Conservation (phyloP, 805 yeast genomes). For the Nakazawaea wyomingensis region DNA sequence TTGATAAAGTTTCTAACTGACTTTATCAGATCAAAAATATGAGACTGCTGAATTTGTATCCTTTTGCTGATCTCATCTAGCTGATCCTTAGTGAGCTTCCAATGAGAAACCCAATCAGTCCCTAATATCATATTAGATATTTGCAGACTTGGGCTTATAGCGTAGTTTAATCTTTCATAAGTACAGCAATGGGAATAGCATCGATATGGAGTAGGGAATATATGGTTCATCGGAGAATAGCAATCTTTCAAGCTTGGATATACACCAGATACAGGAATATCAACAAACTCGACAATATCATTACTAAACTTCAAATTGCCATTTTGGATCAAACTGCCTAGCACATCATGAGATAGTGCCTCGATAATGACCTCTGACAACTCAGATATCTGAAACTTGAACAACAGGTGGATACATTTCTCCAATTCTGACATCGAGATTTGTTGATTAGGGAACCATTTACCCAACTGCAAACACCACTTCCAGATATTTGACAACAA, state of each 20-base stretch:
- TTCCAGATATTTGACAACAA: slow-evolving; percentile 42
- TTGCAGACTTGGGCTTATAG: slow-evolving; percentile 18
- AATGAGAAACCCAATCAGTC: slow-evolving; percentile 61
- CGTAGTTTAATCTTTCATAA: slow-evolving; percentile 17
- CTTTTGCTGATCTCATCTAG: slow-evolving; percentile 44
- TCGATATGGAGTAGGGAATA: slow-evolving; percentile 11
- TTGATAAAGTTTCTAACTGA: slow-evolving; percentile 67
- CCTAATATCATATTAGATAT: slow-evolving; percentile 20
- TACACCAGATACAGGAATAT: slow-evolving; percentile 30
- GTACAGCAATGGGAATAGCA: slow-evolving; percentile 11
- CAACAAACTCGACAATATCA: slow-evolving; percentile 18
- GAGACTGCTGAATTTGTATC: slow-evolving; percentile 47
- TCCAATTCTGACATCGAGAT: slow-evolving; percentile 49
- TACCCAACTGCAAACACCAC: slow-evolving; percentile 47
- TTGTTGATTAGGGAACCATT: slow-evolving; percentile 48
- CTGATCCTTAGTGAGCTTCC: slow-evolving; percentile 56
- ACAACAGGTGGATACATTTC: slow-evolving; percentile 34
- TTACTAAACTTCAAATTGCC: slow-evolving; percentile 11
- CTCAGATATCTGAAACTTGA: slow-evolving; percentile 7
- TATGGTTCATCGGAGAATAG: slow-evolving; percentile 16
- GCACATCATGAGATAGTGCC: slow-evolving; percentile 5
- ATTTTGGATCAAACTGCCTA: slow-evolving; percentile 12
- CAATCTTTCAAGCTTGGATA: slow-evolving; percentile 22
- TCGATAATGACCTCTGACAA: slow-evolving; percentile 6
- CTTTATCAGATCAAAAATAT: slow-evolving; percentile 67